A percentile compares a stretch with the other conserved stretches of the same genome.
Evolutionary conservation across 164 flowering plant genomes (phyloP).

Genomic region (Aristolochia californica): DNA sequence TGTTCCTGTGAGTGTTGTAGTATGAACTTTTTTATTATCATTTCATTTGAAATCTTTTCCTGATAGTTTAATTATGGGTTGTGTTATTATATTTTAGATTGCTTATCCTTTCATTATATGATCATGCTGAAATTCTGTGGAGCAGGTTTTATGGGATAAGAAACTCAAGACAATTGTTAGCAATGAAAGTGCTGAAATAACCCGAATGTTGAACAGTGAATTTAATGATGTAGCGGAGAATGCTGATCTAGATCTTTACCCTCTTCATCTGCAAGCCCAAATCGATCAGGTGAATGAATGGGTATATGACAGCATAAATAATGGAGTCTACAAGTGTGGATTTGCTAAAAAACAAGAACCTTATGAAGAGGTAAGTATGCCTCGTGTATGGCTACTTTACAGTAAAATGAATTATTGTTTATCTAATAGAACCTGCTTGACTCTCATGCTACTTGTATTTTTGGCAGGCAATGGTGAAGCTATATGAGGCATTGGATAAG

Average conservation of each 20-base stretch:
- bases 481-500: conserved; percentile 73
- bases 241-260: conserved; percentile 70
- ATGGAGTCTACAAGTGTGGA: conserved; percentile 93
- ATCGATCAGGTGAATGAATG: conserved; percentile 74
- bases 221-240: conserved; percentile 80
- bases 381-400: background rate
- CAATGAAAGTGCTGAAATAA: conserved; percentile 89
- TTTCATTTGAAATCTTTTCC: background rate
- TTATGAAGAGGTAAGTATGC: conserved; percentile 59
- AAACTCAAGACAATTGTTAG: conserved; percentile 76
- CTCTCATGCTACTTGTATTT: background rate
- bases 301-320: conserved; percentile 70
- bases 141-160: conserved; percentile 91
- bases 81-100: no score
- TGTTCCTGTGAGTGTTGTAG: conserved; percentile 65
- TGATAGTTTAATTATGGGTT: no score
- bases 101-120: no score
- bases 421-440: background rate
- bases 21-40: no score
- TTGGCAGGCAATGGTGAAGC: conserved; percentile 53
- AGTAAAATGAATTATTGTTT: background rate
- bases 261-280: conserved; percentile 46
- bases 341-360: conserved; percentile 84
- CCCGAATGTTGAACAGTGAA: conserved; percentile 83
- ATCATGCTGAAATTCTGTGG: no score